Base-by-base conservation (phyloP, 768 basidiomycete species). In the Rhodocollybia butyracea region DNA sequence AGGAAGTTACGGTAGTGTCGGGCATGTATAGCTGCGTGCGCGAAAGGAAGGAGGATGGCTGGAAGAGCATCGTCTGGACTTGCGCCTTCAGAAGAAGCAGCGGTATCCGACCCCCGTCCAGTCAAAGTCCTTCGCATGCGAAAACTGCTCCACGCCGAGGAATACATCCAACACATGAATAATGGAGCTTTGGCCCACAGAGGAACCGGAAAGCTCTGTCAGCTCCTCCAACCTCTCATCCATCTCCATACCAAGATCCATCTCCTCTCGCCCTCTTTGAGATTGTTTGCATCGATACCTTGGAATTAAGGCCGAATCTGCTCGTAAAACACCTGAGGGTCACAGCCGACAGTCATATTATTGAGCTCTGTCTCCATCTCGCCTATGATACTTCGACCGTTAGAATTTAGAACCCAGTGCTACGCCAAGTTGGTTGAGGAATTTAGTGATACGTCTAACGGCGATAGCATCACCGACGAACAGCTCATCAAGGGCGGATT, bases 21-120 rank as follows among this genome's bases (percentile, higher is more conserved):
- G 84, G 84, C 84, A 85, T 85, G 70, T 86, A 85, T 21, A 67
- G 61, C 56, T 78, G 70, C 82, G 83, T 84, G 46, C 82, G 76
- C 42, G 69, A 65, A 57, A 86, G 73, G 73, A 84, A 84, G 0
- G 67, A 54, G 13, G 58, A 27, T n/a, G n/a, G n/a, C n/a, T n/a
- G n/a, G n/a, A 15, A 12, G 45, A 7, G 45, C 22, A n/a, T 8
- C 27, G 21, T 11, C 12, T 5, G 5, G 45, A n/a, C n/a, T n/a
- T n/a, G n/a, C n/a, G n/a, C n/a, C n/a, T n/a, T n/a, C n/a, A n/a
- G n/a, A n/a, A n/a, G n/a, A n/a, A 6, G 12, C 22, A 7, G 39
- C 5, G 7, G 6, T 19, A 17, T n/a, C 6, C 5, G 15, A 17
- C n/a, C n/a, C n/a, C 21, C 21, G 39, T n/a, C 39, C 39, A 22